phyloP scores from a whole-genome alignment of 1,139 yeast species.

The Kodamaea ohmeri region DNA sequence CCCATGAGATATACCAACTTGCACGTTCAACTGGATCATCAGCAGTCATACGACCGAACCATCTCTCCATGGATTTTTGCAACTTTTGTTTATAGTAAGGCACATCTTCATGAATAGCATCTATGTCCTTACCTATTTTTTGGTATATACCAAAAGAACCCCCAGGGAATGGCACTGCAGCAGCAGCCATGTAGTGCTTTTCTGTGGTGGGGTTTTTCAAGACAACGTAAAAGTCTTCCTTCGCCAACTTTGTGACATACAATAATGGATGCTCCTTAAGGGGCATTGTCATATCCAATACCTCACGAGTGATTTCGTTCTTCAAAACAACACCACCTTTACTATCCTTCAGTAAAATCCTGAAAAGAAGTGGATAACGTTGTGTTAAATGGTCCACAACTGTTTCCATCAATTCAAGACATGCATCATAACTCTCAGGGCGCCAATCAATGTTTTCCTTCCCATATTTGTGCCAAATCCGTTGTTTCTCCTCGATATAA shows the following conservation, averaged over 20 bases:
- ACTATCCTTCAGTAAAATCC: conserved; percentile 28
- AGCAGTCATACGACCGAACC: conserved; percentile 62
- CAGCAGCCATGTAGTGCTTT: conserved; percentile 63
- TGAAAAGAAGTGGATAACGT: conserved; percentile 63
- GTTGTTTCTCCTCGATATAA: conserved; percentile 59
- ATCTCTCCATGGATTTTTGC: conserved; percentile 70
- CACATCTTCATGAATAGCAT: conserved; percentile 65
- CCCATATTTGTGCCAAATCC: conserved; percentile 58
- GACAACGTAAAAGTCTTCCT: conserved; percentile 70
- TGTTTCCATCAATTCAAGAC: conserved; percentile 60
- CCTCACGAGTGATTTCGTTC: conserved; percentile 61
- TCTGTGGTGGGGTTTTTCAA: conserved; percentile 53
- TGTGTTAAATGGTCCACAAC: conserved; percentile 58
- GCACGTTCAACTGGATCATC: conserved; percentile 69
- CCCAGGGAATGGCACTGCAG: conserved; percentile 78
- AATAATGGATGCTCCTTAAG: conserved; percentile 61
- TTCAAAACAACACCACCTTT: conserved; percentile 46
- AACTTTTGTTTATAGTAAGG: conserved; percentile 70
- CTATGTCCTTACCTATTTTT: conserved; percentile 60
- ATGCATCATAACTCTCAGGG: conserved; percentile 65
- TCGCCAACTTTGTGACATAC: conserved; percentile 65
- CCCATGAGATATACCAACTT: conserved; percentile 74
- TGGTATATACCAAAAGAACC: conserved; percentile 63
- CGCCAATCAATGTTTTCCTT: conserved; percentile 63
- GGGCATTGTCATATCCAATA: conserved; percentile 57